Evolutionary conservation across 495 filamentous ascomycete genomes (phyloP), one percentile per base, ranked within the genome.

Genomic region (Hypoxylon crocopeplum): DNA sequence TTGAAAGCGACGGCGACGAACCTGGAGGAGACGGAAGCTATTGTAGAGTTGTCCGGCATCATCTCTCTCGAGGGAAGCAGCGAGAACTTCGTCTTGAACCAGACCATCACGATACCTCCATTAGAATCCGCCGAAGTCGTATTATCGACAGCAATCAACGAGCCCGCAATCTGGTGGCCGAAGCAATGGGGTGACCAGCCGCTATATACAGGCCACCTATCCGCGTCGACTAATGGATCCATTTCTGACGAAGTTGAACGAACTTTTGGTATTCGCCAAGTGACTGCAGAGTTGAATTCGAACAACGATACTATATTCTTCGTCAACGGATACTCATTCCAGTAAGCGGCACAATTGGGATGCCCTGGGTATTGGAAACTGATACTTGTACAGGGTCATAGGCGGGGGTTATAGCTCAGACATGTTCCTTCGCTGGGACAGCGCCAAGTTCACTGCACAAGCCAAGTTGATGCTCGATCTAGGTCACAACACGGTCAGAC

Each of bases 381-480:
- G 74, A 0, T 60, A 77, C 3, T 77, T 77, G 0, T 88, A 88
- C 66, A 82, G 80, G 16, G 82, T 87, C 3, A 66, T 84, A 1
- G 85, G 85, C 16, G 82, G 76, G 0, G 86, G 86, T 1, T 88
- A 87, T 48, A 70, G 79, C 0, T 74, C 85, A 0, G 84, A 88
- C 62, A 78, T 87, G 51, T 88, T 87, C 59, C 62, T 88, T 11
- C 84, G 84, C 0, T 87, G 78, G 64, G 75, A 81, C 38, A 38
- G 65, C 11, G 22, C 64, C 1, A 76, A 77, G 5, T 74, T 84
- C 13, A 66, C 60, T 16, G 58, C 66, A 0, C 79, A 85, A 39
- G 78, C 81, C 27, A 63, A 70, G 32, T 78, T 86, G 52, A 70
- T 78, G 49, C 74, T 87, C 0, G 78, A 85, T 55, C 75, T 88